phyloP scores from a whole-genome alignment of 1,139 yeast species.

The Nakaseomyces glabratus region DNA sequence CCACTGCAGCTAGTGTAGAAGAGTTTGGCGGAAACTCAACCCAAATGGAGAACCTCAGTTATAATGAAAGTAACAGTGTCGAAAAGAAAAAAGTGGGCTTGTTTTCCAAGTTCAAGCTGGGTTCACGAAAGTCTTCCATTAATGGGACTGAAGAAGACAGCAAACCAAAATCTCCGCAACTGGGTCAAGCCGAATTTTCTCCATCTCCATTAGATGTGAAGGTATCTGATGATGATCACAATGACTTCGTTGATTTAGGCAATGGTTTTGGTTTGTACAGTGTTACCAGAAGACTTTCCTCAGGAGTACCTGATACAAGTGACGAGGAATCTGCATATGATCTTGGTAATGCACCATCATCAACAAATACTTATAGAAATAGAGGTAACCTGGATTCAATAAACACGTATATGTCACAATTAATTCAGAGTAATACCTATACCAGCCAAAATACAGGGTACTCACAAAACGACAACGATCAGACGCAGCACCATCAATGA shows the following conservation, averaged over 20 bases:
- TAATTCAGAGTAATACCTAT: conserved; percentile 18
- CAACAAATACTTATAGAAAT: conserved; percentile 12
- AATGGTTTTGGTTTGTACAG: conserved; percentile 29
- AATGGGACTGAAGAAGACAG: not conserved
- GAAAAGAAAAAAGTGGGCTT: conserved; percentile 2
- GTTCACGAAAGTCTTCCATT: not conserved
- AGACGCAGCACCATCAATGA: no score
- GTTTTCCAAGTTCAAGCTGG: not conserved
- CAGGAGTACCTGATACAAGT: conserved; percentile 20
- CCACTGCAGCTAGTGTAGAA: conserved; percentile 21
- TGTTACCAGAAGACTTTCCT: conserved; percentile 28
- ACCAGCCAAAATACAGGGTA: conserved; percentile 7
- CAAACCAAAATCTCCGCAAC: not conserved
- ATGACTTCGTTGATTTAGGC: conserved; percentile 27
- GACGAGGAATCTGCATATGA: conserved; percentile 13
- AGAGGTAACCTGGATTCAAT: conserved; percentile 15
- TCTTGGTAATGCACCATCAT: conserved; percentile 12
- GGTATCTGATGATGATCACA: conserved; percentile 7
- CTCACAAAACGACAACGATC: no score
- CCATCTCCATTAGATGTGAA: not conserved
- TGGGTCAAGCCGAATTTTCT: no score
- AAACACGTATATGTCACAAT: conserved; percentile 26
- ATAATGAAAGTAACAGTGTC: not conserved
- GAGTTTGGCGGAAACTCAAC: not conserved
- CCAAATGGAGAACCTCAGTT: not conserved